Evolutionary conservation across 768 basidiomycete genomes (phyloP).

Genomic region (Boletus sensibilis): DNA sequence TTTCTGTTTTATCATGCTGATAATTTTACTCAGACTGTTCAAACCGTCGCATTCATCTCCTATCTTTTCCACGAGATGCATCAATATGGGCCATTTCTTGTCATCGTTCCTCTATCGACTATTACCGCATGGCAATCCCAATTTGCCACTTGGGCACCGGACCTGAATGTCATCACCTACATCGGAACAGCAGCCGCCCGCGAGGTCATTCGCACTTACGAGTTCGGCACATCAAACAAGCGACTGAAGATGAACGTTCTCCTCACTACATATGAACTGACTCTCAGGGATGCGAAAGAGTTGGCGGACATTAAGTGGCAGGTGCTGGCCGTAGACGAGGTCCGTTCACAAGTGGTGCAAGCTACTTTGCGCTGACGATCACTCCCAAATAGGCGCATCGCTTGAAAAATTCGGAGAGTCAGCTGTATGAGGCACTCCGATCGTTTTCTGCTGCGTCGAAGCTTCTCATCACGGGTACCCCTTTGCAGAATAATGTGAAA

Average conservation of each 20-base stretch:
- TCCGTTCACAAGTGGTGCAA: slow-evolving; percentile 31
- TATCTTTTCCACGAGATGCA: slow-evolving; percentile 90
- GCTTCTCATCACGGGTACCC: slow-evolving; percentile 96
- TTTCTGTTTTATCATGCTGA: slow-evolving; percentile 12
- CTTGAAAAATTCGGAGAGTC: slow-evolving; percentile 96
- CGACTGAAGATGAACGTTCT: slow-evolving; percentile 96
- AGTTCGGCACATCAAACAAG: slow-evolving; percentile 87
- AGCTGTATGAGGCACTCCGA: slow-evolving; percentile 90
- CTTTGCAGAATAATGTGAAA: slow-evolving; percentile 98
- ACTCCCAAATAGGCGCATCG: slow-evolving; percentile 74
- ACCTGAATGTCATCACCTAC: slow-evolving; percentile 95
- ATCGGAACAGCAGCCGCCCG: slow-evolving; percentile 87
- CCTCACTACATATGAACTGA: slow-evolving; percentile 95
- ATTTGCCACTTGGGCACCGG: slow-evolving; percentile 93
- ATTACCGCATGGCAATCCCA: slow-evolving; percentile 98
- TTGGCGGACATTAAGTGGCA: slow-evolving; percentile 97
- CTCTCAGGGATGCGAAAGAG: slow-evolving; percentile 85
- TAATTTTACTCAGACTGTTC: slow-evolving; percentile 65
- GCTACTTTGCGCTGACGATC: slow-evolving; percentile 16
- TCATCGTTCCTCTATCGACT: slow-evolving; percentile 96
- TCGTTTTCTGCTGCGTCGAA: slow-evolving; percentile 89
- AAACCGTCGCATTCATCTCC: slow-evolving; percentile 92
- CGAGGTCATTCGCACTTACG: slow-evolving; percentile 87
- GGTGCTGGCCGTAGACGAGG: slow-evolving; percentile 93
- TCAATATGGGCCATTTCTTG: slow-evolving; percentile 95